A percentile compares a stretch with the other conserved stretches of the same genome.
Evolutionary conservation across 208 protist genomes (phyloP).

Genomic region (Balamuthia mandrillaris): DNA sequence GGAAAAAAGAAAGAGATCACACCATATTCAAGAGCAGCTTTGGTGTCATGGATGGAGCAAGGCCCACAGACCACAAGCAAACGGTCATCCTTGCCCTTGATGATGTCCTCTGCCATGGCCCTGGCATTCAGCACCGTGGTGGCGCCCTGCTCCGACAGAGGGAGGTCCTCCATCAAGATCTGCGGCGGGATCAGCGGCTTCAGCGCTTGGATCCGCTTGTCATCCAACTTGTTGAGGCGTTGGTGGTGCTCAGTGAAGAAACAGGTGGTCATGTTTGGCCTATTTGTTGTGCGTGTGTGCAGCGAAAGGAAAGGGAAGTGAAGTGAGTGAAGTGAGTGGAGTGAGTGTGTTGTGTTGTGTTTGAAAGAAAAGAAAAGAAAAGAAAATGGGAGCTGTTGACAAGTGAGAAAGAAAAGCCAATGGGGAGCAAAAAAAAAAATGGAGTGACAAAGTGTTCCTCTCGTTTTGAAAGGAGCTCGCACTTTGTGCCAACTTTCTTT

Average conservation of each 20-base stretch:
- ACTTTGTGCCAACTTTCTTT: no score
- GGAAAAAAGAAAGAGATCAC: neutral
- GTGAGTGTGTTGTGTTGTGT: no score
- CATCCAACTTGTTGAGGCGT: conserved; percentile 49
- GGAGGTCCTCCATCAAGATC: conserved; percentile 63
- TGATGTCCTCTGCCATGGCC: conserved; percentile 13
- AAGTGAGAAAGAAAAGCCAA: no score
- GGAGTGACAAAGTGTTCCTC: no score
- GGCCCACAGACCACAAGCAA: conserved; percentile 76
- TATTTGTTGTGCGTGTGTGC: neutral
- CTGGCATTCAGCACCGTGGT: conserved; percentile 44
- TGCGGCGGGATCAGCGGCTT: conserved; percentile 59
- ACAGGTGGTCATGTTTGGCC: neutral
- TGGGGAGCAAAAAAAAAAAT: no score
- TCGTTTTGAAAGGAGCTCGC: no score
- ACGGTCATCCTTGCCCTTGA: conserved; percentile 48
- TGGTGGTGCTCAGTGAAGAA: neutral
- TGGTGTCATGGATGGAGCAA: conserved; percentile 74
- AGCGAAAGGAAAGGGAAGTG: no score
- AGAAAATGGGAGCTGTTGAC: no score
- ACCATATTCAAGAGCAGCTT: conserved; percentile 73
- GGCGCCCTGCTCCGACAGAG: conserved; percentile 22
- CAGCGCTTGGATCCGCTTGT: conserved; percentile 48
- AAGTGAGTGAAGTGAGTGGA: no score
- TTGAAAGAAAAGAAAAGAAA: no score